Evolutionary conservation across 768 basidiomycete genomes (phyloP), one percentile per base, ranked within the genome.

Genomic region (Favolaschia claudopus): DNA sequence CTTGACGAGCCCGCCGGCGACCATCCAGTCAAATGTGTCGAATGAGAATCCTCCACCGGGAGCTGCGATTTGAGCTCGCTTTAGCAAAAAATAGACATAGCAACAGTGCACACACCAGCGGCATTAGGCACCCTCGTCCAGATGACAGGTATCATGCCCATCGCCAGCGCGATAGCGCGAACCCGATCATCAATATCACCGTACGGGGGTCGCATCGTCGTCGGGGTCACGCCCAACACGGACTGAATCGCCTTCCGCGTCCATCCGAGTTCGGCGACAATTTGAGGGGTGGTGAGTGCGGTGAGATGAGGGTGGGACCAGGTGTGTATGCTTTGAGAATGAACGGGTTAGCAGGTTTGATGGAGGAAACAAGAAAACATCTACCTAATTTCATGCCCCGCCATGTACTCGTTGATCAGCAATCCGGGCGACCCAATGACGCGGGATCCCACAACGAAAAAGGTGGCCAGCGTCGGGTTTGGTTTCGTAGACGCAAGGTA

Each of bases 241-340:
- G 70, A 70, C 74, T 90, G 87, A 78, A 99, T 96, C 48, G 88
- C 87, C 74, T 92, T 87, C 53, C 89, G 89, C 51, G 94, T 91
- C 90, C 92, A 98, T 47, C 93, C 95, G 33, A 99, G 80, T 75
- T 98, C 95, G 20, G 95, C 96, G 15, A 98, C 93, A 49, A 96
- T 83, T 78, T 96, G 82, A 69, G 83, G 87, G 66, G 85, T 97
- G 38, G 92, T 88, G 61, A 92, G 77, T 34, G 82, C 77, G 0
- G 92, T 93, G 53, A 88, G 79, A 24, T 81, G 80, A 89, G 76
- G 84, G 72, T 96, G 95, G 1, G 92, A 92, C 95, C 95, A 98
- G 12, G 94, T 95, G 75, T 95, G 93, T 3, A 94, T 89, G 60
- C 87, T n/a, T n/a, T n/a, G n/a, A n/a, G n/a, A n/a, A n/a, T n/a